phyloP scores from a whole-genome alignment of 108 stramenopile genomes.

The Cylindrotheca fusiformis region DNA sequence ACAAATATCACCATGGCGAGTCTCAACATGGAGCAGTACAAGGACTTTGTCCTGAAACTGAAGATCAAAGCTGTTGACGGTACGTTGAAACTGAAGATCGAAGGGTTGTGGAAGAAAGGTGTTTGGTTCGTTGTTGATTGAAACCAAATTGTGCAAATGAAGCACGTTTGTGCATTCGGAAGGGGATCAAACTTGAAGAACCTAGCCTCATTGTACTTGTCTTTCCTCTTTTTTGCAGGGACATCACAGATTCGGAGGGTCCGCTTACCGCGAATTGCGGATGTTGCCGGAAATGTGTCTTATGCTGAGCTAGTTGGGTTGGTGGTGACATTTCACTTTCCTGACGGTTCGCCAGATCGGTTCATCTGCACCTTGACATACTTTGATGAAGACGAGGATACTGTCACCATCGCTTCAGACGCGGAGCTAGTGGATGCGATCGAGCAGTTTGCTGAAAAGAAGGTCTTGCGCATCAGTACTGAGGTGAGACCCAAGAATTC shows the following conservation, averaged over 20 bases:
- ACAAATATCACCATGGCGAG: neutral
- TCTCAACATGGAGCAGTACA: constrained; percentile 8
- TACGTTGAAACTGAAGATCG: constrained; percentile 36
- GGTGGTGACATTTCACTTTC: constrained; percentile 38
- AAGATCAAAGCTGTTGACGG: constrained; percentile 49
- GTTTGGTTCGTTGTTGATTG: too few species aligned
- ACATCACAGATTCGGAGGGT: constrained; percentile 58
- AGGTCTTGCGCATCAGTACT: constrained; percentile 47
- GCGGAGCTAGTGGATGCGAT: constrained; percentile 73
- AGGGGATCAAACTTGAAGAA: neutral
- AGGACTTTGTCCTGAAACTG: constrained; percentile 62
- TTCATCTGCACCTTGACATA: constrained; percentile 47
- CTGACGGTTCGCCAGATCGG: constrained; percentile 11
- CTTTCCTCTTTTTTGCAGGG: constrained; percentile 14
- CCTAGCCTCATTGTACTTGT: constrained; percentile 1
- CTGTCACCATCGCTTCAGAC: constrained; percentile 57
- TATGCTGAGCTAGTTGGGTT: constrained; percentile 47
- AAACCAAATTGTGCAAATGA: too few species aligned
- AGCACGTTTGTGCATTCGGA: too few species aligned
- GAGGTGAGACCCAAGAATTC: constrained; percentile 38
- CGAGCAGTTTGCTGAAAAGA: constrained; percentile 41
- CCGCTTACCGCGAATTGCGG: constrained; percentile 48
- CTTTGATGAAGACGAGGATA: constrained; percentile 72
- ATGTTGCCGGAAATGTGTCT: constrained; percentile 37
- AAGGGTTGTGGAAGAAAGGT: too few species aligned